Evolutionary conservation across 495 filamentous ascomycete species (phyloP).

Genomic region (Trichoderma asperelloides): DNA sequence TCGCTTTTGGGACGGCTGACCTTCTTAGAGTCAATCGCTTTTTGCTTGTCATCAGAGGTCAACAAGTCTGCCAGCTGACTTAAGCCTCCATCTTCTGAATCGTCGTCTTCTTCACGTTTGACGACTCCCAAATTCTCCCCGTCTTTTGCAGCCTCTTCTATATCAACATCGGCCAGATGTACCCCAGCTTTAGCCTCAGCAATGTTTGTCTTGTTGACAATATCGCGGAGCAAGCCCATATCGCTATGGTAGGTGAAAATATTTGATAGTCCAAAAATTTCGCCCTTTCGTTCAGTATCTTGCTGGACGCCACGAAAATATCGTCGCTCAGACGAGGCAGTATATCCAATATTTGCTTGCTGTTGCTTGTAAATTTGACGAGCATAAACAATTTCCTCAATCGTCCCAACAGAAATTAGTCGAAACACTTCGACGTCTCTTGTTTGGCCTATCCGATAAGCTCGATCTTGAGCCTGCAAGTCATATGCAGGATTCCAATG

Average conservation of each 20-base stretch:
- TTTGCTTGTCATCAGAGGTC: slow-evolving; percentile 41
- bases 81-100: slow-evolving; percentile 56
- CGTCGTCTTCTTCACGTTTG: slow-evolving; percentile 35
- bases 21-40: slow-evolving; percentile 22
- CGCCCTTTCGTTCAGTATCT: slow-evolving; percentile 67
- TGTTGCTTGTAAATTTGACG: slow-evolving; percentile 98
- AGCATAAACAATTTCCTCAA: slow-evolving; percentile 96
- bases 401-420: slow-evolving; percentile 84
- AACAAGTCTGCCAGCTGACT: slow-evolving; percentile 68
- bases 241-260: slow-evolving; percentile 78
- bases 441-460: slow-evolving; percentile 89
- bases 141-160: slow-evolving; percentile 51
- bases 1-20: slow-evolving; percentile 47
- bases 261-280: slow-evolving; percentile 87
- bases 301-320: slow-evolving; percentile 96
- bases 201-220: slow-evolving; percentile 96
- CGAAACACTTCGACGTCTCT: slow-evolving; percentile 95
- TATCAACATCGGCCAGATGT: slow-evolving; percentile 62
- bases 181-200: slow-evolving; percentile 87
- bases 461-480: slow-evolving; percentile 91
- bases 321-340: slow-evolving; percentile 78
- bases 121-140: slow-evolving; percentile 29
- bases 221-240: slow-evolving; percentile 74
- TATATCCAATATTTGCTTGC: slow-evolving; percentile 96
- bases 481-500: slow-evolving; percentile 97